Evolutionary conservation across 2,329 filamentous ascomycete species (phyloP).

Genomic region (Talaromyces sp.): DNA sequence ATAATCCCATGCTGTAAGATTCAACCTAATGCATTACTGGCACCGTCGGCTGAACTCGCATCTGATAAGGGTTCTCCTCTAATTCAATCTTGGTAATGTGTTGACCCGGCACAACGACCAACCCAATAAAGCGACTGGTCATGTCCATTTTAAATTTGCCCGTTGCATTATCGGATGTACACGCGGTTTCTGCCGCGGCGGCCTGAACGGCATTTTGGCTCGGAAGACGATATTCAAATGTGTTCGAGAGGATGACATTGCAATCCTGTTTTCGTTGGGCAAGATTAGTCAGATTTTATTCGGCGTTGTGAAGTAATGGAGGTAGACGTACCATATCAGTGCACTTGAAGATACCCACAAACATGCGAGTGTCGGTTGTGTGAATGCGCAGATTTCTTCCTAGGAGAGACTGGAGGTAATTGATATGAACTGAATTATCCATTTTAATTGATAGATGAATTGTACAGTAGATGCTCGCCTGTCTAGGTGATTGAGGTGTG

Average conservation of each 20-base stretch:
- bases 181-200: slow-evolving; percentile 25
- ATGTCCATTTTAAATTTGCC: slow-evolving; percentile 61
- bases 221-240: slow-evolving; percentile 85
- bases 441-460: slow-evolving; percentile 24
- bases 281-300: background rate
- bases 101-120: slow-evolving; percentile 84
- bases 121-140: slow-evolving; percentile 79
- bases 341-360: slow-evolving; percentile 88
- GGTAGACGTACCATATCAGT: slow-evolving; percentile 72
- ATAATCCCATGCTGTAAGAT: background rate
- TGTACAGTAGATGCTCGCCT: background rate
- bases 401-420: slow-evolving; percentile 58
- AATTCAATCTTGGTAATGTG: slow-evolving; percentile 86
- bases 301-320: background rate
- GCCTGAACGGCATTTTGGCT: slow-evolving; percentile 49
- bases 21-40: background rate
- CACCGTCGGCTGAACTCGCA: slow-evolving; percentile 9
- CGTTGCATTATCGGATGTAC: slow-evolving; percentile 23
- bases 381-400: slow-evolving; percentile 76
- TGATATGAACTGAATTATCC: slow-evolving; percentile 35
- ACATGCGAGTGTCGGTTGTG: slow-evolving; percentile 80
- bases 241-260: slow-evolving; percentile 81
- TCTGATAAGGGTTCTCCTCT: slow-evolving; percentile 55
- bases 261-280: slow-evolving; percentile 58
- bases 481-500: background rate